Conservation (phyloP, 768 basidiomycete genomes). For the Pleurotus giganteus region DNA sequence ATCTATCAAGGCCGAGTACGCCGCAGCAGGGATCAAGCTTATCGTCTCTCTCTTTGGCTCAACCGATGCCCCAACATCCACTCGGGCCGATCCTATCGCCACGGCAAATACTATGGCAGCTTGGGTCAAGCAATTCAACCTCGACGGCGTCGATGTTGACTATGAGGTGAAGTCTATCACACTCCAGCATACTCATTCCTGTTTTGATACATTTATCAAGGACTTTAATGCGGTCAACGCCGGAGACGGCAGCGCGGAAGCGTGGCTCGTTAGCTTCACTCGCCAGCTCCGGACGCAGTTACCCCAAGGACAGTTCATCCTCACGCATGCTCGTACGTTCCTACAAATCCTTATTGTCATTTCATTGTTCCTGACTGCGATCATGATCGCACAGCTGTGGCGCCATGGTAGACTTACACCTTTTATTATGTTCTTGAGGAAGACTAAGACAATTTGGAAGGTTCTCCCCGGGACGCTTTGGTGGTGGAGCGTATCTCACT, state of each 20-base stretch:
- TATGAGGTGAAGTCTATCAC: conserved; percentile 45
- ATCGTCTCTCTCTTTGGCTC: conserved; percentile 68
- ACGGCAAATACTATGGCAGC: conserved; percentile 65
- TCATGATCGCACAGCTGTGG: conserved; percentile 35
- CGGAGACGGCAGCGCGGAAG: conserved; percentile 51
- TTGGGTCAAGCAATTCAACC: conserved; percentile 56
- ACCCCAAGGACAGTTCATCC: conserved; percentile 46
- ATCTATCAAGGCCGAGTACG: conserved; percentile 48
- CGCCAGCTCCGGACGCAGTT: conserved; percentile 46
- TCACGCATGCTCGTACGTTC: conserved; percentile 54
- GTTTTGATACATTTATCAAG: background rate
- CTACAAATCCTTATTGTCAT: background rate
- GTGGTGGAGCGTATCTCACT: conserved; percentile 53
- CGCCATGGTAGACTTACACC: conserved; percentile 35
- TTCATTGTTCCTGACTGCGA: background rate
- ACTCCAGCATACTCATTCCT: too few species aligned
- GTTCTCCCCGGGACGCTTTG: conserved; percentile 40
- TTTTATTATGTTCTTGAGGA: background rate
- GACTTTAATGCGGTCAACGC: conserved; percentile 58
- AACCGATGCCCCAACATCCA: conserved; percentile 53
- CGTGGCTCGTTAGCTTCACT: conserved; percentile 56
- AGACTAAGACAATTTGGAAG: conserved; percentile 20
- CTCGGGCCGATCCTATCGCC: conserved; percentile 55
- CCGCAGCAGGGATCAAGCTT: conserved; percentile 55
- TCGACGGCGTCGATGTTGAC: conserved; percentile 76